Evolutionary conservation across 225 moss, liverwort and hornwort genomes (phyloP), one percentile per base, ranked within the genome.

Genomic region (Sphagnum contortum): DNA sequence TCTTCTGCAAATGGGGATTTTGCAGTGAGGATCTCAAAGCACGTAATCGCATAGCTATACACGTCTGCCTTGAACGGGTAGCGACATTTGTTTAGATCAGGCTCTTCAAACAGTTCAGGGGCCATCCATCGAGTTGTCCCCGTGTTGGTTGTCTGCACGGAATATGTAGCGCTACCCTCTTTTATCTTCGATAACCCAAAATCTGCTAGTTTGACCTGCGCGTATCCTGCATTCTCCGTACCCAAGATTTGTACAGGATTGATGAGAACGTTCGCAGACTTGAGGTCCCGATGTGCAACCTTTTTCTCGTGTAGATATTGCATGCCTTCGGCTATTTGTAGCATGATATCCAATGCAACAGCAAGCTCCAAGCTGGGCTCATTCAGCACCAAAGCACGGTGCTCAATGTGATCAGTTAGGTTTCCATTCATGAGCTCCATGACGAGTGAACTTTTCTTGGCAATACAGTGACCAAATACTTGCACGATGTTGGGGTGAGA

Each of bases 231-330:
- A n/a, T 49, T 49, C 54, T 45, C 10, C n/a, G n/a, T n/a, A n/a
- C n/a, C n/a, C n/a, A n/a, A n/a, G 8, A 58, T 58, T 4, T 10
- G 13, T 6, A 12, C 58, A 9, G 65, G 51, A 51, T 55, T 51
- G 4, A 65, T 54, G 10, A 66, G 66, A 12, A 66, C 57, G 14
- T 66, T 66, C n/a, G n/a, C 2, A 9, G 56, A 57, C 57, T 66
- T 66, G 45, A 66, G 57, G 48, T 66, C 66, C 48, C 66, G 56
- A 57, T 66, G 66, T 6, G 57, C 57, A 4, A 66, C 57, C 9
- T 54, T 46, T 12, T 14, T 50, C 54, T n/a, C n/a, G n/a, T n/a
- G n/a, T n/a, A n/a, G n/a, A n/a, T n/a, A n/a, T n/a, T n/a, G n/a
- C n/a, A n/a, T n/a, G n/a, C n/a, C n/a, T n/a, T n/a, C n/a, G n/a